Base-by-base conservation (phyloP, 2,329 filamentous ascomycete genomes). In the Curvularia sp. region DNA sequence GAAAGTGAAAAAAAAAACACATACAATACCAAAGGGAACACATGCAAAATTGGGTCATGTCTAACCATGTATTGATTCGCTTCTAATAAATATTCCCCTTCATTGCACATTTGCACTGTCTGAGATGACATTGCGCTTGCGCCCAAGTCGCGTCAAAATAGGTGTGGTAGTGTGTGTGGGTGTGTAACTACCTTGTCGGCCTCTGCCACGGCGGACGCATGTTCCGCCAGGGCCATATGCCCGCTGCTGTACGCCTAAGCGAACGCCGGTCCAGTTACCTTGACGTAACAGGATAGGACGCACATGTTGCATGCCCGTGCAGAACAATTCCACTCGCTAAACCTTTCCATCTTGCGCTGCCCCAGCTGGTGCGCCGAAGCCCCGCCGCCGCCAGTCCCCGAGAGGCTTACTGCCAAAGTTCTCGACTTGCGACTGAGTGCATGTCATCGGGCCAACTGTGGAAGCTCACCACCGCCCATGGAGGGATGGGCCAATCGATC, bases 201-300 rank as follows among this genome's bases (percentile, higher is more conserved):
- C 50, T 56, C 49, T 50, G 54, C 45, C 51, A 49, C 53, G 43
- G 57, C 53, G 57, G 39, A 18, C 48, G 32, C 45, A 38, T 38
- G 36, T 52, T 39, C 46, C 55, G 47, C 51, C 34, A 46, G 45
- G 57, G 49, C 39, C 51, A 59, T 49, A 36, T 36, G 32, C 39
- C 28, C 15, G 23, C 41, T 43, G n/a, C n/a, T n/a, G 23, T 39
- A 21, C 55, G 30, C 36, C 28, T 36, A 39, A 53, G 38, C 53
- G 30, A 55, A 59, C 50, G 60, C 54, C 53, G 55, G 36, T 54
- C 55, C 55, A 50, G 53, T 51, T 50, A 34, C 55, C 49, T 57
- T 65, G 57, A 64, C 63, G 59, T 59, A 63, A 64, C 49, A 65
- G 55, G 56, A 54, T 46, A 43, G 53, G 41, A 28, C 53, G 48